A percentile compares a stretch with the other conserved stretches of the same genome.
These are phyloP conservation scores for Oryza brachyantha DNA, from an alignment of 176 grass and related monocot species.

Conservation along the genomic window DNA sequence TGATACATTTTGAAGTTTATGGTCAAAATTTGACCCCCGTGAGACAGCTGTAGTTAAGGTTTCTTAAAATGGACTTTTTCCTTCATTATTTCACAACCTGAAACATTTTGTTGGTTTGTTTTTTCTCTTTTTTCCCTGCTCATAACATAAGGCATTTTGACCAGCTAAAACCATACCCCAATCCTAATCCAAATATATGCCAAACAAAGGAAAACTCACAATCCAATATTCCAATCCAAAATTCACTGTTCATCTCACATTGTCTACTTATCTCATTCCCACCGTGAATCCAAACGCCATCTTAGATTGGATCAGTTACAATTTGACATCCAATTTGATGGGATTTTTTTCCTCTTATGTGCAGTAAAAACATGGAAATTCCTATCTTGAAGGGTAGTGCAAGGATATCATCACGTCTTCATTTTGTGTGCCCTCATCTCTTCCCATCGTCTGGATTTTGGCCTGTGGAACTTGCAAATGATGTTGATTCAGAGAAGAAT, in stretches of 20 bases:
- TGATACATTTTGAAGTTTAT: too few relatives aligned
- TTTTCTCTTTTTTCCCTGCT: background rate
- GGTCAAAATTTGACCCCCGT: too few relatives aligned
- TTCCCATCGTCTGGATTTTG: slow-evolving; percentile 87
- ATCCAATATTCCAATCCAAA: too few relatives aligned
- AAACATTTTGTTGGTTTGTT: background rate
- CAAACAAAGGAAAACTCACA: too few relatives aligned
- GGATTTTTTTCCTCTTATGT: background rate
- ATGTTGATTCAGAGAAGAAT: slow-evolving; percentile 33
- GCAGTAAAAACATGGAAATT: slow-evolving; percentile 92
- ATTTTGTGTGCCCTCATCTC: slow-evolving; percentile 84
- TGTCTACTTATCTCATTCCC: too few relatives aligned
- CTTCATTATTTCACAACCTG: background rate
- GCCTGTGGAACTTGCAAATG: slow-evolving; percentile 48
- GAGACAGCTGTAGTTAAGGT: too few relatives aligned
- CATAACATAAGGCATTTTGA: too few relatives aligned
- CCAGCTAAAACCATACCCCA: too few relatives aligned
- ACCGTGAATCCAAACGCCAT: too few relatives aligned
- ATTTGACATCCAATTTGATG: background rate
- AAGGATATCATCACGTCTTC: slow-evolving; percentile 82
- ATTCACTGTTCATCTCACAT: too few relatives aligned
- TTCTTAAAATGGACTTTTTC: too few relatives aligned
- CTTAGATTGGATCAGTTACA: slow-evolving; percentile 1
- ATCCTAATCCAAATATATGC: too few relatives aligned
- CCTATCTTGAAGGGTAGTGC: slow-evolving; percentile 89